These are phyloP conservation scores for Ceratocystis alfenasii DNA, from an alignment of 2,329 filamentous ascomycete species.

Conservation along the genomic window DNA sequence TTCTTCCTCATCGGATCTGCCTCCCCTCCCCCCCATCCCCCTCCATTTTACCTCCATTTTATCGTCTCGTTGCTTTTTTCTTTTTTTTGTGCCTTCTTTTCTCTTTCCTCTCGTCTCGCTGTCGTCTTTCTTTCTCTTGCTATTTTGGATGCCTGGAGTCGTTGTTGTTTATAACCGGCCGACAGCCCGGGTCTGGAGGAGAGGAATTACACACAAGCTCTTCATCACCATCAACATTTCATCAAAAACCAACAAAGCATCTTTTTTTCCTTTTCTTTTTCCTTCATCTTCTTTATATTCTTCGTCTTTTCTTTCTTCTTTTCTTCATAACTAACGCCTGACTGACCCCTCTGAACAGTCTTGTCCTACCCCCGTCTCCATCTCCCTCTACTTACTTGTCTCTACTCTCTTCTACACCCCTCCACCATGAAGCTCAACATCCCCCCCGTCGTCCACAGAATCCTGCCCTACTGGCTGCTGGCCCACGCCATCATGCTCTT, in stretches of 20 bases:
- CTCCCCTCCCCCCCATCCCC: too few relatives aligned
- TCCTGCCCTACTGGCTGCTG: conserved; percentile 1
- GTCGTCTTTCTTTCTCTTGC: neutral
- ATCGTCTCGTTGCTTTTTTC: too few relatives aligned
- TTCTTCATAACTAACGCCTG: neutral
- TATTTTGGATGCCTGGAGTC: conserved; percentile 8
- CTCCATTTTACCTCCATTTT: too few relatives aligned
- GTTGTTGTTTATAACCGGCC: conserved; percentile 3
- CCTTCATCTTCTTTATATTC: neutral
- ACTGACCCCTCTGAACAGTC: too few relatives aligned
- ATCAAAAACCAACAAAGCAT: neutral
- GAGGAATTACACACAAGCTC: neutral
- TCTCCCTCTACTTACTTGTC: conserved; percentile 6
- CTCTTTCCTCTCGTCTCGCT: neutral
- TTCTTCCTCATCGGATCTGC: too few relatives aligned
- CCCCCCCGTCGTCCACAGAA: neutral
- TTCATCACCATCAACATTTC: neutral
- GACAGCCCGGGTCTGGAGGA: neutral
- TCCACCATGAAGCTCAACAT: neutral
- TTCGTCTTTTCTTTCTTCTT: neutral
- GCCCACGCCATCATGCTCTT: conserved; percentile 53
- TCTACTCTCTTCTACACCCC: neutral
- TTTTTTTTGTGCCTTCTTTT: too few relatives aligned
- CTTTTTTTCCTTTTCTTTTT: neutral
- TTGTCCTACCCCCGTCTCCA: neutral